Base-by-base conservation (phyloP, 805 yeast species). In the Pichia californica region DNA sequence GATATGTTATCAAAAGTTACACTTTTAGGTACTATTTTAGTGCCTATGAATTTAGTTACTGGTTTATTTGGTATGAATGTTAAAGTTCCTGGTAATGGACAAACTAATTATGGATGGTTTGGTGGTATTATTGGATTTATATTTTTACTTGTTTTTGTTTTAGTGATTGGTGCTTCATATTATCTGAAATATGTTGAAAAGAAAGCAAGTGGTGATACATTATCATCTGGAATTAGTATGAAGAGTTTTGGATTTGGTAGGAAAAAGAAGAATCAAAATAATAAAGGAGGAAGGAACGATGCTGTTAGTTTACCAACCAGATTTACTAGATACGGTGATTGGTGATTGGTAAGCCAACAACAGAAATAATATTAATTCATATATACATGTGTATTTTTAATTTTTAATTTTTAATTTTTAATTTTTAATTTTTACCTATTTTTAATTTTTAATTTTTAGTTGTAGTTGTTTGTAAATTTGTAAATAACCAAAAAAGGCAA, bases 31-130 rank as follows among this genome's bases (percentile, higher is more conserved):
- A 88, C 97, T 0, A 71, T 91, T 55, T 69, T 91, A 26, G 83
- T 91, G 49, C 98, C 98, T 14, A 73, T 91, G 71, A 91, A 91
- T 61, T 68, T 91, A 45, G 74, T 91, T 36, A 88, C 97, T 2
- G 96, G 97, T 61, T 58, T 89, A 50, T 91, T 91, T 64, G 97
- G 97, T 56, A 91, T 91, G 99, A 91, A 91, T 63, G 98, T 91
- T 16, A 63, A 54, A 11, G 84, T 91, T 25, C 97, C 97, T 0
- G 96, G 96, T 25, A 67, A 53, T 13, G 70, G 51, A 2, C 53
- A 48, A 2, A 32, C 40, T 2, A 66, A 64, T 35, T 62, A 72
- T 31, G 75, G 68, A 3, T 83, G 93, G 87, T 87, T 60, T 47
- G 59, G 64, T 23, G 63, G 66, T 27, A 63, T 63, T 30, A 29